Conservation (phyloP, 371 early-diverging fungal species). For the Actinomucor elegans region DNA sequence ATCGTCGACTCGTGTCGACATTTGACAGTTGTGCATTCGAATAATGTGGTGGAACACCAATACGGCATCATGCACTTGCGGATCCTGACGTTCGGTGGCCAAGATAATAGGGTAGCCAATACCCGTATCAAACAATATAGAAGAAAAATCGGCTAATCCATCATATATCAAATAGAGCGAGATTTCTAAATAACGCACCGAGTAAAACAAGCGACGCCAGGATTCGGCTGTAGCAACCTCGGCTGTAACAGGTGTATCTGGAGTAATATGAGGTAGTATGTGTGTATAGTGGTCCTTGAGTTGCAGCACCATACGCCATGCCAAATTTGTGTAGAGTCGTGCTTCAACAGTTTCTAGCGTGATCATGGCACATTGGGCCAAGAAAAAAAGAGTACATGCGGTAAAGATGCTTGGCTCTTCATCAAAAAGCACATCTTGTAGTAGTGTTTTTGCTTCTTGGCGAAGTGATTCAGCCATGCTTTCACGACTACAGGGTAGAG, state of each 20-base stretch:
- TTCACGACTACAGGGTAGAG: conserved; percentile 15
- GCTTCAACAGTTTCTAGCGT: conserved; percentile 30
- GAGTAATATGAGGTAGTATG: neutral
- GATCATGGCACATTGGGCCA: conserved; percentile 27
- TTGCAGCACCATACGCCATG: conserved; percentile 39
- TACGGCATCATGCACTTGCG: conserved; percentile 8
- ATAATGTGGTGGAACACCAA: conserved; percentile 27
- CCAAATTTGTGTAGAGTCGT: conserved; percentile 30
- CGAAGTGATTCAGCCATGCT: conserved; percentile 25
- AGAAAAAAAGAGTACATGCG: conserved; percentile 20
- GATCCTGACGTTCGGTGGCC: conserved; percentile 15
- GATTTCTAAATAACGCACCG: conserved; percentile 31
- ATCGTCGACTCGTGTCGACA: conserved; percentile 18
- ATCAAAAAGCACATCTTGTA: conserved; percentile 38
- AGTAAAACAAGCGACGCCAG: conserved; percentile 41
- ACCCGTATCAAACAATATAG: conserved; percentile 27
- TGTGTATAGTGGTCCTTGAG: conserved; percentile 25
- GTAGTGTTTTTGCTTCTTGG: conserved; percentile 23
- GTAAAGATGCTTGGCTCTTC: conserved; percentile 29
- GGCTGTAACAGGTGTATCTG: conserved; percentile 1
- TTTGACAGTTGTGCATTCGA: conserved; percentile 27
- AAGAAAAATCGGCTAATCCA: conserved; percentile 21
- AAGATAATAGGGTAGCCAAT: conserved; percentile 36
- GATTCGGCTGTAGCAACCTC: conserved; percentile 32
- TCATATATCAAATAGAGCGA: conserved; percentile 30